Percentiles rank a stretch among this genome's conserved stretches.
These are phyloP conservation scores for Aspergillus versicolor DNA, from an alignment of 2,329 filamentous ascomycete species.

Conservation along the genomic window DNA sequence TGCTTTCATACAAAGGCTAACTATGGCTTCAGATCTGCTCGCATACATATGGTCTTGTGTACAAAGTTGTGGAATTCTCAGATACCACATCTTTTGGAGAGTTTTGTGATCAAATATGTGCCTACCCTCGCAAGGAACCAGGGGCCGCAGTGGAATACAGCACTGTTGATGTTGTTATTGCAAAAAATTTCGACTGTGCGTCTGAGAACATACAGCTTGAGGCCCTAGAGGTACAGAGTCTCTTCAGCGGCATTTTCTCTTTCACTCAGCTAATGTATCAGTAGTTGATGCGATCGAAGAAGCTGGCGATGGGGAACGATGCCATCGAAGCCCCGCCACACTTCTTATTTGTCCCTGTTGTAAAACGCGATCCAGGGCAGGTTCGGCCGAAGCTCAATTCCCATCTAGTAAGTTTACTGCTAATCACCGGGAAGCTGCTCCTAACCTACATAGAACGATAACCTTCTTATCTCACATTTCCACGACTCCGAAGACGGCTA, in stretches of 20 bases:
- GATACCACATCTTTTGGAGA: slow-evolving; percentile 74
- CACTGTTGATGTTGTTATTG: slow-evolving; percentile 76
- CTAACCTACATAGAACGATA: slow-evolving; percentile 60
- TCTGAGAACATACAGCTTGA: slow-evolving; percentile 80
- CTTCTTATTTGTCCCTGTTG: slow-evolving; percentile 78
- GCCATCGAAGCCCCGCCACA: slow-evolving; percentile 72
- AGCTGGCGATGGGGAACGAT: slow-evolving; percentile 73
- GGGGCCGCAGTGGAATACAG: background rate
- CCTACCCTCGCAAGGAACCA: slow-evolving; percentile 26
- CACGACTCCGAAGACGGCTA: slow-evolving; percentile 73
- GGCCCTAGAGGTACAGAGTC: slow-evolving; percentile 55
- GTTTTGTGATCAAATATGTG: slow-evolving; percentile 70
- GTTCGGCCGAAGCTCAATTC: slow-evolving; percentile 35
- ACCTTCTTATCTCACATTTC: slow-evolving; percentile 84
- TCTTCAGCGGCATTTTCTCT: background rate
- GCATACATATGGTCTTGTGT: slow-evolving; percentile 70
- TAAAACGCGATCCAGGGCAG: slow-evolving; percentile 42
- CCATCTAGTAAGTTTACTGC: slow-evolving; percentile 38
- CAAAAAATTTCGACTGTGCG: slow-evolving; percentile 73
- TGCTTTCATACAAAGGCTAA: background rate
- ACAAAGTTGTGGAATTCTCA: slow-evolving; percentile 70
- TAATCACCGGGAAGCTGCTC: background rate
- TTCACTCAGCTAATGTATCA: slow-evolving; percentile 24
- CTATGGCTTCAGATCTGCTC: slow-evolving; percentile 58
- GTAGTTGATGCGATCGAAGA: slow-evolving; percentile 75